These are phyloP conservation scores for Teunomyces stri DNA, from an alignment of 805 yeast species.

Conservation along the genomic window DNA sequence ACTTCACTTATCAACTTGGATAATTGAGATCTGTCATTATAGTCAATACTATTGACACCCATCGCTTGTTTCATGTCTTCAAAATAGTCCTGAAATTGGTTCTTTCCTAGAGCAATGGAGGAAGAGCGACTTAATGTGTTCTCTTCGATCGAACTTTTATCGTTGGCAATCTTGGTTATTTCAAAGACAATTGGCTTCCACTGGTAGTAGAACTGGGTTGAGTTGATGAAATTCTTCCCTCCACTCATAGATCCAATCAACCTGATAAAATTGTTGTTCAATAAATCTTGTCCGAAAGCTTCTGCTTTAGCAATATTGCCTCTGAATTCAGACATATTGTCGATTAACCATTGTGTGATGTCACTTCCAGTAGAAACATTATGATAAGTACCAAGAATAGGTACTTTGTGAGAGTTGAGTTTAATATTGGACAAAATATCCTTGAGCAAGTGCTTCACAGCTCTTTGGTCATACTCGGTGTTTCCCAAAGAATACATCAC, in stretches of 20 bases:
- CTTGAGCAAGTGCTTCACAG: slow-evolving; percentile 32
- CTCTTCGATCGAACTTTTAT: slow-evolving; percentile 4
- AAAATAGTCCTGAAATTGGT: slow-evolving; percentile 23
- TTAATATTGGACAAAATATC: slow-evolving; percentile 48
- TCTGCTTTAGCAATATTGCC: slow-evolving; percentile 61
- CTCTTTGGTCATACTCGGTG: slow-evolving; percentile 23
- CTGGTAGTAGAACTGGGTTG: slow-evolving; percentile 72
- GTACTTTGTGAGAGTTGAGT: slow-evolving; percentile 53
- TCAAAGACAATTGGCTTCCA: slow-evolving; percentile 74
- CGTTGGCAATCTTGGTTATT: slow-evolving; percentile 28
- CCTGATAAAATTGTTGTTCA: slow-evolving; percentile 58
- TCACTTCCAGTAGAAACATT: slow-evolving; percentile 60
- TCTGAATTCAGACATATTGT: slow-evolving; percentile 40
- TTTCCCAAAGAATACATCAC: slow-evolving; percentile 32
- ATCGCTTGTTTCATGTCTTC: slow-evolving; percentile 47
- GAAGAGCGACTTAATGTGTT: slow-evolving; percentile 8
- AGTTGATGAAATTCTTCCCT: slow-evolving; percentile 62
- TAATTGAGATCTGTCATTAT: slow-evolving; percentile 50
- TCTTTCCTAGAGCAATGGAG: slow-evolving; percentile 5
- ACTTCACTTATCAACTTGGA: slow-evolving; percentile 57
- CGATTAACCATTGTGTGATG: slow-evolving; percentile 59
- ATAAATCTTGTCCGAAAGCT: slow-evolving; percentile 67
- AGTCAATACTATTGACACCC: slow-evolving; percentile 41
- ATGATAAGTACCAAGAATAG: slow-evolving; percentile 67
- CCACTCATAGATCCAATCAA: slow-evolving; percentile 58